A percentile compares a stretch with the other conserved stretches of the same genome.
Evolutionary conservation across 306 rosid genomes (phyloP).

Genomic region (Acacia acuminata): DNA sequence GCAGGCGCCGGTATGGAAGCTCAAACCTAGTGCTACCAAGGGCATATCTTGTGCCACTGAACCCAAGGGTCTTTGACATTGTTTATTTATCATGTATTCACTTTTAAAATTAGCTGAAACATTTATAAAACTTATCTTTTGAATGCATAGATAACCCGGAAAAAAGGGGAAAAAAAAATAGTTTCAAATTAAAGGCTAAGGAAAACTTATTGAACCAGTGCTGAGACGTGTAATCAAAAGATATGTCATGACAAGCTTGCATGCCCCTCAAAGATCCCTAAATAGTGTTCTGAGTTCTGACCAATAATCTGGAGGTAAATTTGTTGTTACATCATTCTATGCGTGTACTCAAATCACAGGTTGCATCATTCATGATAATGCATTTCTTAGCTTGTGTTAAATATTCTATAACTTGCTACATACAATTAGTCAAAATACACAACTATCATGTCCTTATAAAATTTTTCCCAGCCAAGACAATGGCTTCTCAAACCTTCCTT

Average conservation of each 20-base stretch:
- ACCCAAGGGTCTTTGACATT: too few relatives aligned
- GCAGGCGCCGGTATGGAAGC: too few relatives aligned
- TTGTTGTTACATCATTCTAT: background rate
- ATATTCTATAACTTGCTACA: background rate
- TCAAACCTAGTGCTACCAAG: too few relatives aligned
- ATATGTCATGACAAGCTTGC: background rate
- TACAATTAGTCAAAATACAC: slow-evolving; percentile 4
- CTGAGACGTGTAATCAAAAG: background rate
- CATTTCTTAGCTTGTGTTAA: background rate
- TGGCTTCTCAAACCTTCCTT: slow-evolving; percentile 37
- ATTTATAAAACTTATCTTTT: background rate
- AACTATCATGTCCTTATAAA: slow-evolving; percentile 29
- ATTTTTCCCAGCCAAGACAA: slow-evolving; percentile 15
- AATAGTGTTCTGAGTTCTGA: background rate
- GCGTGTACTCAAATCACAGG: background rate
- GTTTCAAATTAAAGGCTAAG: background rate
- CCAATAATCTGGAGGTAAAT: background rate
- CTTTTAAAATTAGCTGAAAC: background rate
- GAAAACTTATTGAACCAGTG: background rate
- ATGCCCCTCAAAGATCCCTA: background rate
- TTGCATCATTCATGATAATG: background rate
- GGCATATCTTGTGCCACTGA: too few relatives aligned
- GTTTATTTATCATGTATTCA: background rate
- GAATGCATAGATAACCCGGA: background rate
- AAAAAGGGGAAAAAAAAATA: too few relatives aligned